Conservation (phyloP, 2,329 filamentous ascomycete genomes). For the Alternaria gansuensis region DNA sequence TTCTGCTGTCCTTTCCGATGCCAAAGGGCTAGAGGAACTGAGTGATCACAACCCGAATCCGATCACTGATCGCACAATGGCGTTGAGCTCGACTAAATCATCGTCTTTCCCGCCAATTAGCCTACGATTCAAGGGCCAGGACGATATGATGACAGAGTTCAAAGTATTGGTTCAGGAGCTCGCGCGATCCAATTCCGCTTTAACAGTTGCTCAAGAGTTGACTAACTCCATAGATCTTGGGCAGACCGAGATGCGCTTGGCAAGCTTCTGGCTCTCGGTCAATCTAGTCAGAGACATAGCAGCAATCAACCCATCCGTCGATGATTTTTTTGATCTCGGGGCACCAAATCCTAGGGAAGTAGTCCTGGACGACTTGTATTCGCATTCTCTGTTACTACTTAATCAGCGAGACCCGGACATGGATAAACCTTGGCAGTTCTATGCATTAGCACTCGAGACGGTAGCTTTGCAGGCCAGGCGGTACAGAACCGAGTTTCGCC, state of each 20-base stretch:
- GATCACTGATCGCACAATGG: slow-evolving; percentile 28
- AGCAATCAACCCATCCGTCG: slow-evolving; percentile 63
- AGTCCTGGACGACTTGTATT: slow-evolving; percentile 70
- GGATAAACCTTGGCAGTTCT: slow-evolving; percentile 72
- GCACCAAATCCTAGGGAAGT: slow-evolving; percentile 40
- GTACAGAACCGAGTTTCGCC: slow-evolving; percentile 73
- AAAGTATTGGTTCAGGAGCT: slow-evolving; percentile 67
- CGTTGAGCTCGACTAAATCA: slow-evolving; percentile 30
- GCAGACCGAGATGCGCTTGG: slow-evolving; percentile 67
- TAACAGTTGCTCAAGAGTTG: slow-evolving; percentile 69
- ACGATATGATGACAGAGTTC: slow-evolving; percentile 69
- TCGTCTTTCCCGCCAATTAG: slow-evolving; percentile 68
- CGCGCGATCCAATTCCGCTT: slow-evolving; percentile 53
- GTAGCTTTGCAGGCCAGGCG: slow-evolving; percentile 77
- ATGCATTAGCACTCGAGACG: slow-evolving; percentile 82
- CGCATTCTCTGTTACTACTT: slow-evolving; percentile 71
- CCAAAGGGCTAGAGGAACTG: slow-evolving; percentile 37
- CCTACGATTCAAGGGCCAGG: slow-evolving; percentile 68
- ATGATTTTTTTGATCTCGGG: slow-evolving; percentile 71
- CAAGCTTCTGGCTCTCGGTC: slow-evolving; percentile 82
- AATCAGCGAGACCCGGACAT: slow-evolving; percentile 53
- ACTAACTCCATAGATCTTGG: slow-evolving; percentile 69
- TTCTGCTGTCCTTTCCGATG: slow-evolving; percentile 57
- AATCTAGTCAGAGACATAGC: slow-evolving; percentile 71
- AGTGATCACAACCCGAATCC: slow-evolving; percentile 15